Evolutionary conservation across 2,329 filamentous ascomycete species (phyloP), one percentile per base, ranked within the genome.

Genomic region (Fusarium sp.): DNA sequence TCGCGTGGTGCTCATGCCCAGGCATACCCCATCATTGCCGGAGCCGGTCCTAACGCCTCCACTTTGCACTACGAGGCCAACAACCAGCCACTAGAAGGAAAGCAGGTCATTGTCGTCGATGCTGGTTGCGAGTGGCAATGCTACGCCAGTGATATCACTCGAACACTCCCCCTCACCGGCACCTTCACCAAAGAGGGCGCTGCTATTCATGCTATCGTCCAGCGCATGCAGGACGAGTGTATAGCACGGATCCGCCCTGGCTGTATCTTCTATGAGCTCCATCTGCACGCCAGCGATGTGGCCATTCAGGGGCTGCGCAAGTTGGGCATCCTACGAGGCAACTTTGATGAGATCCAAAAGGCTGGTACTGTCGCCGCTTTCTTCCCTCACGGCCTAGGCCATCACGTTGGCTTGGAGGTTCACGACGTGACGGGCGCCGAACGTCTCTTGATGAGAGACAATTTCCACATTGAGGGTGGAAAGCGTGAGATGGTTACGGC

Each of bases 61-160:
- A 94, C 92, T 0, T 83, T 98, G 40, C 96, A 99, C 79, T 99
- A 99, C 78, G 86, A 87, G 44, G 87, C 86, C 58, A 98, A 99
- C 77, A 85, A 96, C 74, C 86, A 91, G 73, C 80, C 89, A 1
- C 86, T 98, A 16, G 81, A 81, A 3, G 88, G 90, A 25, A 86
- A 90, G 62, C 88, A 94, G 75, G 85, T 94, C 29, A 82, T 98
- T 31, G 89, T 96, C 18, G 83, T 99, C 4, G 95, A 99, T 77
- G 94, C 95, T 1, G 94, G 93, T 2, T 91, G 90, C 70, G 95
- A 98, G 79, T 97, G 89, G 80, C 82, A 89, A 53, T 90, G 91
- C 72, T 98, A 99, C 78, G 93, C 93, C 29, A 92, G 91, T 62
- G 95, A 98, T 78, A 89, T 98, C 27, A 98, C 96, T 0, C 88